Evolutionary conservation across 1,284 basidiomycete genomes (phyloP).

Genomic region (Meira nashicola): DNA sequence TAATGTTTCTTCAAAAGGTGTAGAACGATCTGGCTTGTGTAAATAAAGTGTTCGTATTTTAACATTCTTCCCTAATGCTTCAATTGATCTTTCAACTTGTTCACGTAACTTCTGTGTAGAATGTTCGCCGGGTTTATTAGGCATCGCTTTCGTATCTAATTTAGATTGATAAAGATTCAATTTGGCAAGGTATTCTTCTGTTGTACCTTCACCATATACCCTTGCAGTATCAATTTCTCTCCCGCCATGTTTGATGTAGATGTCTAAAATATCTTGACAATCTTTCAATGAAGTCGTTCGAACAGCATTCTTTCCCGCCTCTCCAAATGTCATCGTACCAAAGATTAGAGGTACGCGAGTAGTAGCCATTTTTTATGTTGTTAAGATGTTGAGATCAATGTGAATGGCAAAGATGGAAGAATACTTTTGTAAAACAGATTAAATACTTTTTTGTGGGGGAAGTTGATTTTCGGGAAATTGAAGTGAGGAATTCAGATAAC

Average conservation of each 20-base stretch:
- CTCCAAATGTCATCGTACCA: slow-evolving; percentile 58
- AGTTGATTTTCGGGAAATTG: too few relatives aligned
- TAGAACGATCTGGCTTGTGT: slow-evolving; percentile 60
- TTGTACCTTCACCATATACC: slow-evolving; percentile 53
- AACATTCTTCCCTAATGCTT: slow-evolving; percentile 15
- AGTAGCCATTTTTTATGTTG: too few relatives aligned
- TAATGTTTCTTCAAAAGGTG: slow-evolving; percentile 58
- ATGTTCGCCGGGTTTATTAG: too few relatives aligned
- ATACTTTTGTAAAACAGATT: too few relatives aligned
- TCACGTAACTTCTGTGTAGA: too few relatives aligned
- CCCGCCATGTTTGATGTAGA: slow-evolving; percentile 63
- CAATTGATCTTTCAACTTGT: too few relatives aligned
- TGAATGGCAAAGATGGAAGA: too few relatives aligned
- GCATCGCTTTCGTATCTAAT: too few relatives aligned
- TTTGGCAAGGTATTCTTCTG: slow-evolving; percentile 28
- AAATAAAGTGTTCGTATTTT: slow-evolving; percentile 59
- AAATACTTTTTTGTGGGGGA: too few relatives aligned
- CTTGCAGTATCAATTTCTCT: slow-evolving; percentile 59
- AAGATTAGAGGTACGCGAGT: slow-evolving; percentile 44
- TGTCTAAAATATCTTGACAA: slow-evolving; percentile 60
- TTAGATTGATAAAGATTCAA: too few relatives aligned
- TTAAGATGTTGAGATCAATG: too few relatives aligned
- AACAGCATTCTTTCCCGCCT: slow-evolving; percentile 56
- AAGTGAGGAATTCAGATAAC: too few relatives aligned
- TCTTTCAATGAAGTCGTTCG: slow-evolving; percentile 60